These are phyloP conservation scores for Fusarium longipes DNA, from an alignment of 2,329 filamentous ascomycete species.

Conservation along the genomic window DNA sequence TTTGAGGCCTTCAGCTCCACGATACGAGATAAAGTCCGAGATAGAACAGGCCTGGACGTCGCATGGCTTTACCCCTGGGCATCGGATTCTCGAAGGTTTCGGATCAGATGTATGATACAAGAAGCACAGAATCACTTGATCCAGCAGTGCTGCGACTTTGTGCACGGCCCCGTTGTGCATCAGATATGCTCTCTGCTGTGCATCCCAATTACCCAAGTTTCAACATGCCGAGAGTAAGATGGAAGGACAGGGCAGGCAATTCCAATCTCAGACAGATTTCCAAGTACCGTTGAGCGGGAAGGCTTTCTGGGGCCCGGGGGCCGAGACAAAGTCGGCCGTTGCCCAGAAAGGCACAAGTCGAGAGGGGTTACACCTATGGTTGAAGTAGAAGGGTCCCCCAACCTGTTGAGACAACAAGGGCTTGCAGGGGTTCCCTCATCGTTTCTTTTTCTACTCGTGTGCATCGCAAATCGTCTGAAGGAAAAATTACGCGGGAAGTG, in stretches of 20 bases:
- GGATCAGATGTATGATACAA: neutral
- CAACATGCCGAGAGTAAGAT: neutral
- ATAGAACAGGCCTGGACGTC: neutral
- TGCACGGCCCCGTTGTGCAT: neutral
- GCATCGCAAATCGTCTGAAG: neutral
- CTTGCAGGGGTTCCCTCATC: constrained; percentile 17
- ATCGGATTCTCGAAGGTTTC: neutral
- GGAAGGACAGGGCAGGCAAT: neutral
- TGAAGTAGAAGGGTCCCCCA: neutral
- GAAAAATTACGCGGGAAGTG: neutral
- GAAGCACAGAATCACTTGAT: constrained; percentile 12
- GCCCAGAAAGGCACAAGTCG: neutral
- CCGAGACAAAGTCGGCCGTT: neutral
- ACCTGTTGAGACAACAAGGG: constrained; percentile 24
- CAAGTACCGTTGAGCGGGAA: neutral
- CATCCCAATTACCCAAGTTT: neutral
- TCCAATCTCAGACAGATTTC: neutral
- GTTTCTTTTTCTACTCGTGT: neutral
- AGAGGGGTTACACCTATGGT: neutral
- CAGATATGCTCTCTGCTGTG: neutral
- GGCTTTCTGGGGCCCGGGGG: neutral
- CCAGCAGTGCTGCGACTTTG: neutral
- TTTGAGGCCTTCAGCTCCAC: neutral
- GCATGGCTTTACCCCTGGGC: neutral
- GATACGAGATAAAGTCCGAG: neutral